Conservation (phyloP, 805 yeast genomes). For the Priceomyces medius region DNA sequence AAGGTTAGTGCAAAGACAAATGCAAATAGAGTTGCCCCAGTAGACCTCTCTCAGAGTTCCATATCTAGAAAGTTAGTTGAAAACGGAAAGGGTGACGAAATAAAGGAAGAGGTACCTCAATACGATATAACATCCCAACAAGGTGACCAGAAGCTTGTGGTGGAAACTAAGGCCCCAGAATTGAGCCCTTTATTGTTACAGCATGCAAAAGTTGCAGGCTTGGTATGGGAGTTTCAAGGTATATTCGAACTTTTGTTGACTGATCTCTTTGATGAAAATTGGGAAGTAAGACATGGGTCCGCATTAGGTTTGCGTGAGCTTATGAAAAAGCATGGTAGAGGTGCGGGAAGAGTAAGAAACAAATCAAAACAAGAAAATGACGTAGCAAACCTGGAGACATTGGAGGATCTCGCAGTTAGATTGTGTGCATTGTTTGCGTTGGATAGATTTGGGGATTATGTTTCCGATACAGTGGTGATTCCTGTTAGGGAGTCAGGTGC, state of each 20-base stretch:
- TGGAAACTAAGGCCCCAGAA: slow-evolving; percentile 71
- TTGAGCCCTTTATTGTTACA: slow-evolving; percentile 67
- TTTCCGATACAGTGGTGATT: slow-evolving; percentile 95
- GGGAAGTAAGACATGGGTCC: slow-evolving; percentile 98
- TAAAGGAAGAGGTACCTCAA: slow-evolving; percentile 28
- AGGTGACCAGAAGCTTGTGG: slow-evolving; percentile 77
- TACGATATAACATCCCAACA: slow-evolving; percentile 74
- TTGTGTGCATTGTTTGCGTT: slow-evolving; percentile 82
- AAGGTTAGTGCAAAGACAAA: slow-evolving; percentile 62
- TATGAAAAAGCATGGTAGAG: slow-evolving; percentile 73
- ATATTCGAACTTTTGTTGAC: slow-evolving; percentile 76
- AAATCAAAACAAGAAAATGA: slow-evolving; percentile 62
- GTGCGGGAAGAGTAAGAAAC: slow-evolving; percentile 80
- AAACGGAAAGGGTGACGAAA: slow-evolving; percentile 30
- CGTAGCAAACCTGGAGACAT: slow-evolving; percentile 58
- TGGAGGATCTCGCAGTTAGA: slow-evolving; percentile 87
- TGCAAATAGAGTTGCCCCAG: slow-evolving; percentile 45
- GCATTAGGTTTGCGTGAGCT: slow-evolving; percentile 89
- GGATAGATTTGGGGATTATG: slow-evolving; percentile 96
- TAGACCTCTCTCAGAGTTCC: slow-evolving; percentile 71
- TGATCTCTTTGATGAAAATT: slow-evolving; percentile 77
- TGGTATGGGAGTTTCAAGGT: slow-evolving; percentile 94
- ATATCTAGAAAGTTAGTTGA: slow-evolving; percentile 55
- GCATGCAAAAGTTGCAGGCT: slow-evolving; percentile 67
- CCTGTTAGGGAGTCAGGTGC: slow-evolving; percentile 98